These are phyloP conservation scores for Boechera divaricarpa DNA, from an alignment of 345 rosid genomes.

Conservation along the genomic window DNA sequence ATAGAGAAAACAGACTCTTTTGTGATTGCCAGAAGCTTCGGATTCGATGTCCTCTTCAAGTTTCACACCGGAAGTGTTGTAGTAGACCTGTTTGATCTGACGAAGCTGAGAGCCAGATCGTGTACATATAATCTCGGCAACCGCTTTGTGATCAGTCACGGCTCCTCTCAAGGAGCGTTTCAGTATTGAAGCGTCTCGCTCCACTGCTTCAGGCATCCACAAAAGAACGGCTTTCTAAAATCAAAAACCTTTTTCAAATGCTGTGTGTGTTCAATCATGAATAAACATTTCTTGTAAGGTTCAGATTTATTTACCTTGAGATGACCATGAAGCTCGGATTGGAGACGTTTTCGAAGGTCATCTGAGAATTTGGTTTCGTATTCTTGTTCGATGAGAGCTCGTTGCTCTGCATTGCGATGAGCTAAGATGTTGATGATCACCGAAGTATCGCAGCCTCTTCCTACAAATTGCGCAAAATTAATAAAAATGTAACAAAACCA, in stretches of 20 bases:
- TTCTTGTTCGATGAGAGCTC: constrained; percentile 65
- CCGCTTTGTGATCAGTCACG: constrained; percentile 53
- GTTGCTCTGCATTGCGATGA: constrained; percentile 57
- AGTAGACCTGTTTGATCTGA: constrained; percentile 59
- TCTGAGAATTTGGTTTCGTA: constrained; percentile 57
- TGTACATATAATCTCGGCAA: constrained; percentile 61
- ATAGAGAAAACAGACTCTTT: constrained; percentile 45
- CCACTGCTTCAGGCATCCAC: constrained; percentile 64
- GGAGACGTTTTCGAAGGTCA: constrained; percentile 55
- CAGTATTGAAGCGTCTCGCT: constrained; percentile 53
- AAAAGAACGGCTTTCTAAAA: constrained; percentile 61
- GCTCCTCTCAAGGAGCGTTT: constrained; percentile 56
- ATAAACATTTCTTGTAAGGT: background rate
- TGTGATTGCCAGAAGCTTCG: constrained; percentile 58
- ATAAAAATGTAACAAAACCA: background rate
- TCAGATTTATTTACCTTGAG: constrained; percentile 50
- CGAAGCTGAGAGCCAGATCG: constrained; percentile 60
- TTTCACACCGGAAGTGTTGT: constrained; percentile 39
- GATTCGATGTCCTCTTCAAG: constrained; percentile 58
- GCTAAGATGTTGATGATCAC: constrained; percentile 59
- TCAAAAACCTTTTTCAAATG: background rate
- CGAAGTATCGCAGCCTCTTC: constrained; percentile 62
- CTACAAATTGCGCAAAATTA: constrained; percentile 38
- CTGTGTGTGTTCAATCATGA: background rate
- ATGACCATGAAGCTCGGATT: constrained; percentile 66